Base-by-base conservation (phyloP, 768 basidiomycete species). In the Rhodosporidiobolus sp. region DNA sequence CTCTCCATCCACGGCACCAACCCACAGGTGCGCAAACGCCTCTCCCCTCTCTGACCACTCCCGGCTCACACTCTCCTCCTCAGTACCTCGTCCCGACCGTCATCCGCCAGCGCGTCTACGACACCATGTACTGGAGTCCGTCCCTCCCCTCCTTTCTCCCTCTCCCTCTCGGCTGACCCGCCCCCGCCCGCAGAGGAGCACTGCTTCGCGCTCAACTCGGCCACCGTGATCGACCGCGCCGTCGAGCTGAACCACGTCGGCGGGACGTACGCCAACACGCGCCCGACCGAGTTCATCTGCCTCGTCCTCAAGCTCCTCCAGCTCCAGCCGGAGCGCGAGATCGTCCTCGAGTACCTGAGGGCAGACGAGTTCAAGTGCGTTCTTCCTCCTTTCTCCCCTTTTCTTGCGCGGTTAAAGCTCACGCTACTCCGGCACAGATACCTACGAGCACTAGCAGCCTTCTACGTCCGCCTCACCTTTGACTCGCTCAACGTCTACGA, bases 301-400 rank as follows among this genome's bases (percentile, higher is more conserved):
- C 85, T 99, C 53, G 86, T 94, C 59, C 84, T 98, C 77, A 99
- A 99, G 81, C 85, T 99, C 62, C 85, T 99, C 55, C 95, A 97
- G 82, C 88, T 99, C 61, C 96, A 98, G 80, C 96, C 96, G 6
- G 92, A 97, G 82, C 95, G 94, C 81, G 96, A 98, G 82, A 97
- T 99, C 64, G 80, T 98, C 62, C 83, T 98, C 2, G 96, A 98
- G 79, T 99, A 99, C 80, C 83, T 99, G 32, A 87, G 88, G 65
- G 96, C 93, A 12, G 96, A 98, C 71, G 96, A 99, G 81, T 99
- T 97, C 86, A 99, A 99, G 96, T 95, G 75, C 65, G 90, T 84
- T 6, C 30, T 9, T 20, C 11, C 45, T 24, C 3, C 63, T 6
- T 38, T 52, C 19, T 48, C 59, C n/a, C 22, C 48, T 46, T 19